Evolutionary conservation across 164 flowering plant species (phyloP).

Genomic region (Kalanchoe fedtschenkoi): DNA sequence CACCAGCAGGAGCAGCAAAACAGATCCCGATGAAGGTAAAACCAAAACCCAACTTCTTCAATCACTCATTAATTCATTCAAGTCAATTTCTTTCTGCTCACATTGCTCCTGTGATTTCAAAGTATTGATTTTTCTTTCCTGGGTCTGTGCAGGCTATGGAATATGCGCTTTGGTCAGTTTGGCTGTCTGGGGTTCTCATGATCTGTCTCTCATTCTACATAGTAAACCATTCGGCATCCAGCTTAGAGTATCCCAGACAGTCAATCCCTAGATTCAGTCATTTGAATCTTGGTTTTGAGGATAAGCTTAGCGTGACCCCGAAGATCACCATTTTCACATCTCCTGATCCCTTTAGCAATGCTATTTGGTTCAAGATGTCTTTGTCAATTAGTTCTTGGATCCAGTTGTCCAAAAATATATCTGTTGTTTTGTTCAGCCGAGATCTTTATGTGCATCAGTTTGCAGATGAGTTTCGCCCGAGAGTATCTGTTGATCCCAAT

Average conservation of each 20-base stretch:
- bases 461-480: constrained; percentile 37
- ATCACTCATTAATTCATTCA: not conserved
- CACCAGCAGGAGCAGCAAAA: too few species aligned
- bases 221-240: constrained; percentile 41
- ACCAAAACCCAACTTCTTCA: too few species aligned
- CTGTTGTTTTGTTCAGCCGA: constrained; percentile 60
- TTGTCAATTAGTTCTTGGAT: constrained; percentile 87
- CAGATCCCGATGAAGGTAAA: too few species aligned
- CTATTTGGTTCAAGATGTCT: constrained; percentile 43
- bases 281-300: constrained; percentile 3
- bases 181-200: constrained; percentile 73
- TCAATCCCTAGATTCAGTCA: constrained; percentile 12
- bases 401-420: constrained; percentile 44
- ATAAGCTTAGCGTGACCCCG: constrained; percentile 13
- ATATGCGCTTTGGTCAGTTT: constrained; percentile 56
- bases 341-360: constrained; percentile 46
- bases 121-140: not conserved
- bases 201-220: constrained; percentile 60
- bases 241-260: constrained; percentile 21
- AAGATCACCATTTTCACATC: constrained; percentile 58
- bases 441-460: constrained; percentile 46
- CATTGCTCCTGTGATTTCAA: not conserved
- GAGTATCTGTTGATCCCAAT: constrained; percentile 54
- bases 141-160: constrained; percentile 28
- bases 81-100: not conserved